phyloP scores from a whole-genome alignment of 345 rosid species.

The Ceriops zippeliana region DNA sequence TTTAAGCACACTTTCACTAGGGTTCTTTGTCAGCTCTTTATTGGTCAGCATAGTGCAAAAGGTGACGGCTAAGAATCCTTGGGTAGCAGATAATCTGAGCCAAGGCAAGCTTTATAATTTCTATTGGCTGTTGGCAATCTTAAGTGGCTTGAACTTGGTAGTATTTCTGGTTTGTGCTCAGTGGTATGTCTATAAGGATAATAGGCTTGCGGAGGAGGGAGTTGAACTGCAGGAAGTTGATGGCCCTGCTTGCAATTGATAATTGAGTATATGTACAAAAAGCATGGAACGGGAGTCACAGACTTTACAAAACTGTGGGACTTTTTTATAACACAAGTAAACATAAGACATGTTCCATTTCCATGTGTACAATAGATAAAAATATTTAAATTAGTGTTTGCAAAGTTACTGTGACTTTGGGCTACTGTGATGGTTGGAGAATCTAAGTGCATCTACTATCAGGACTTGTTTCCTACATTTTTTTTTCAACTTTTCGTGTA shows the following conservation, averaged over 20 bases:
- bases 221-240: slow-evolving; percentile 59
- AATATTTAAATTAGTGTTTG: too few relatives aligned
- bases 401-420: too few relatives aligned
- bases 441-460: too few relatives aligned
- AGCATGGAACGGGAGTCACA: not conserved
- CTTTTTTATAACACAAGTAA: too few relatives aligned
- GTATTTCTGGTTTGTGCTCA: slow-evolving; percentile 56
- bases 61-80: slow-evolving; percentile 51
- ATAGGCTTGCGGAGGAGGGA: slow-evolving; percentile 66
- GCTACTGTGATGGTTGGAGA: too few relatives aligned
- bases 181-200: slow-evolving; percentile 94
- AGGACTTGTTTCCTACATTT: too few relatives aligned
- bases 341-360: too few relatives aligned
- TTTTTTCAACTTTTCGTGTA: too few relatives aligned
- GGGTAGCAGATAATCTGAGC: slow-evolving; percentile 86
- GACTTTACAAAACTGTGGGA: too few relatives aligned
- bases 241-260: slow-evolving; percentile 41
- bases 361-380: too few relatives aligned
- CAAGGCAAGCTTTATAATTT: slow-evolving; percentile 70
- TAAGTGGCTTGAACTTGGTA: slow-evolving; percentile 58
- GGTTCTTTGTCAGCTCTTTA: slow-evolving; percentile 76
- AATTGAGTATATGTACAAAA: slow-evolving; percentile 4
- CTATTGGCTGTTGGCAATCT: slow-evolving; percentile 74
- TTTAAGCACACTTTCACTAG: slow-evolving; percentile 79
- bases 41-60: slow-evolving; percentile 71